These are phyloP conservation scores for Rhododendron vialii DNA, from an alignment of 148 eudicot genomes.

Conservation along the genomic window DNA sequence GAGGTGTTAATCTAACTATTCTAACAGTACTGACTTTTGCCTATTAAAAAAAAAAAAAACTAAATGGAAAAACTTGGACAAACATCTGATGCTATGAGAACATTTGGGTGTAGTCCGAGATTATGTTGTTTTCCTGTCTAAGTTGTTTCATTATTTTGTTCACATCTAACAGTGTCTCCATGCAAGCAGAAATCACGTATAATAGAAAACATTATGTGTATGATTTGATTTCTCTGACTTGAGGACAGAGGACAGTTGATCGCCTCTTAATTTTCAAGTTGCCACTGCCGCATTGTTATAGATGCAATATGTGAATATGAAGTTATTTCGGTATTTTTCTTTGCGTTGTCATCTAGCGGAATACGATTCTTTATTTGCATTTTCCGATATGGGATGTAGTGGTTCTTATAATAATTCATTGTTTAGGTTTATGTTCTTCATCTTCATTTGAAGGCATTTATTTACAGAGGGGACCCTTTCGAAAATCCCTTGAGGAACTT, in stretches of 20 bases:
- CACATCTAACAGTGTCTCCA: background rate
- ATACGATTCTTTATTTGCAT: background rate
- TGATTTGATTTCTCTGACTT: background rate
- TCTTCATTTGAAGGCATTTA: conserved; percentile 42
- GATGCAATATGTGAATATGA: background rate
- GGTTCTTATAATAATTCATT: background rate
- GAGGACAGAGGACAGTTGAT: background rate
- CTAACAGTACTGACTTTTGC: background rate
- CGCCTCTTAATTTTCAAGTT: background rate
- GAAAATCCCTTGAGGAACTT: conserved; percentile 22
- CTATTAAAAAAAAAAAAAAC: too few relatives aligned
- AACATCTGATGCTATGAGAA: background rate
- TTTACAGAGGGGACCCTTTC: conserved; percentile 30
- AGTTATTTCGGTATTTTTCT: background rate
- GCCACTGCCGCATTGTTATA: background rate
- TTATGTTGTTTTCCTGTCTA: background rate
- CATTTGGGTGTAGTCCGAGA: background rate
- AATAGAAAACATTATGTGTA: background rate
- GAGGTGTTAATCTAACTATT: background rate
- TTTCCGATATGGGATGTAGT: background rate
- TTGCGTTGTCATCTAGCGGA: background rate
- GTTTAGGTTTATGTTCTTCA: conserved; percentile 49
- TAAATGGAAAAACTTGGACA: background rate
- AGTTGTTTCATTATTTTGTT: background rate
- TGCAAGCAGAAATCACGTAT: background rate